Percentiles rank a stretch among this genome's conserved stretches.
phyloP scores from a whole-genome alignment of 306 rosid genomes.

The Hylodesmum podocarpum region DNA sequence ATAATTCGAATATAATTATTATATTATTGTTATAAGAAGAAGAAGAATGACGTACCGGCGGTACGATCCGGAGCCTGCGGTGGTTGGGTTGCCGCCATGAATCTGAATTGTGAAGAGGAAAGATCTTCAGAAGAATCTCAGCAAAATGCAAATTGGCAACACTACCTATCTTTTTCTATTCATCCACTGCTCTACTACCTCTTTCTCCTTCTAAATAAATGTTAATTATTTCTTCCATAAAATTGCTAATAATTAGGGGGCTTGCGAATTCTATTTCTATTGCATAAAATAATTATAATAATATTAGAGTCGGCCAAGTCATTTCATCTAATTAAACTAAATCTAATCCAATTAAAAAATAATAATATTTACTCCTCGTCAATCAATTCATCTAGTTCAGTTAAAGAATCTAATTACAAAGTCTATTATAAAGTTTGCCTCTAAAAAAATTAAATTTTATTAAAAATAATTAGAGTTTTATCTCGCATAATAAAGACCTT shows the following conservation, averaged over 20 bases:
- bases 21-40: background rate
- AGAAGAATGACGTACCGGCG: conserved; percentile 44
- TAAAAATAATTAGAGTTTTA: background rate
- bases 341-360: background rate
- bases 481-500: too few species aligned
- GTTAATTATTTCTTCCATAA: background rate
- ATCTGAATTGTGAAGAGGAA: conserved; percentile 39
- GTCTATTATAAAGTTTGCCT: too few species aligned
- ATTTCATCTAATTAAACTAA: background rate
- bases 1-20: background rate
- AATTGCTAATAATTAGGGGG: background rate
- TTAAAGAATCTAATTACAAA: background rate
- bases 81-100: conserved; percentile 80
- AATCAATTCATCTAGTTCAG: background rate
- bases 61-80: conserved; percentile 63
- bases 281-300: background rate
- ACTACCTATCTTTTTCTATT: conserved; percentile 29
- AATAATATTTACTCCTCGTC: background rate
- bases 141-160: conserved; percentile 23
- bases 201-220: background rate
- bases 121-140: conserved; percentile 44
- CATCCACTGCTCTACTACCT: background rate
- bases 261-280: background rate
- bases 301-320: background rate
- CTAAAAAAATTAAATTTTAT: background rate